These are phyloP conservation scores for Rhinocladiella mackenziei DNA, from an alignment of 2,329 filamentous ascomycete species.

Conservation along the genomic window DNA sequence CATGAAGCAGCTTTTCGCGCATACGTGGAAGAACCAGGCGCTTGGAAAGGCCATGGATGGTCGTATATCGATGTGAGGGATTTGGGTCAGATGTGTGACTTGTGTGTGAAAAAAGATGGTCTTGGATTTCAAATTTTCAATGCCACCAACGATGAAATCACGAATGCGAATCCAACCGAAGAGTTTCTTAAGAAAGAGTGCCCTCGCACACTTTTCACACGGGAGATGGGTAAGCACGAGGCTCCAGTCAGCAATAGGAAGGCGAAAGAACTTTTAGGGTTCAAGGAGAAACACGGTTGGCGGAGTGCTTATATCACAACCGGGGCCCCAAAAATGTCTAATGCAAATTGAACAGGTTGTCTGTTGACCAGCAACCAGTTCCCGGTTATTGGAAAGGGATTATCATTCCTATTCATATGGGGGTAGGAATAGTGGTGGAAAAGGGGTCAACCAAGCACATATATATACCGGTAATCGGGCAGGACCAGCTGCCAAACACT, in stretches of 20 bases:
- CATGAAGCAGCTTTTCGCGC: conserved; percentile 51
- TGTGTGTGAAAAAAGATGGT: conserved; percentile 50
- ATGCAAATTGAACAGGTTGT: too few species aligned
- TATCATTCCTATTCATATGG: too few species aligned
- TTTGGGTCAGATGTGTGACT: conserved; percentile 57
- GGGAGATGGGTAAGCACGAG: conserved; percentile 55
- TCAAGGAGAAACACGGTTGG: conserved; percentile 57
- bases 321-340: too few species aligned
- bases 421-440: too few species aligned
- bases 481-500: too few species aligned
- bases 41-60: conserved; percentile 56
- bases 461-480: too few species aligned
- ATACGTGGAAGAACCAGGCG: conserved; percentile 49
- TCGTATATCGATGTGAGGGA: conserved; percentile 61
- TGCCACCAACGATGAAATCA: conserved; percentile 59
- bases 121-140: conserved; percentile 62
- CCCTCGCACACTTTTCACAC: conserved; percentile 43
- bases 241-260: conserved; percentile 59
- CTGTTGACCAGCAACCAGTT: too few species aligned
- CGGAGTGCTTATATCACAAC: too few species aligned
- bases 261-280: conserved; percentile 55
- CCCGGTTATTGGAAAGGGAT: too few species aligned
- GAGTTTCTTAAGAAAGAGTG: conserved; percentile 49
- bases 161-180: conserved; percentile 48
- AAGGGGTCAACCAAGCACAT: too few species aligned